Conservation (phyloP, 257 asterid species). For the Avicennia marina region DNA sequence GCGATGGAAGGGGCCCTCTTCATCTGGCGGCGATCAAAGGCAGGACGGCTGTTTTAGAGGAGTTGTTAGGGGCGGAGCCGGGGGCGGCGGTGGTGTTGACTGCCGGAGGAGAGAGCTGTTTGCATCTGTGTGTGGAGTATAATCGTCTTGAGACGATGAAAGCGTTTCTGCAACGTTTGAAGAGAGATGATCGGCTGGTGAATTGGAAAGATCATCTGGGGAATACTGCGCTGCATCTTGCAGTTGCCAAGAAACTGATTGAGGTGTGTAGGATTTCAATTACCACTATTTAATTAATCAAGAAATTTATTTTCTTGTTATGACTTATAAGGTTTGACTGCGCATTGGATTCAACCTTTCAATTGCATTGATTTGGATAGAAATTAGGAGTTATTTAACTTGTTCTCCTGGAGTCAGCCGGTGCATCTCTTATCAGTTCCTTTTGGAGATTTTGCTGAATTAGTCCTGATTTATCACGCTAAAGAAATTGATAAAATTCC, state of each 20-base stretch:
- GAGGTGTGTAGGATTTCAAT: slow-evolving; percentile 17
- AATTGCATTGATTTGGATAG: background rate
- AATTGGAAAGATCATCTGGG: slow-evolving; percentile 29
- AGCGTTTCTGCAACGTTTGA: slow-evolving; percentile 11
- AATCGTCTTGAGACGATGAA: slow-evolving; percentile 30
- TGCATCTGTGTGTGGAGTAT: slow-evolving; percentile 30
- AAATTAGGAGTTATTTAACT: background rate
- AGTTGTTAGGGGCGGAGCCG: slow-evolving; percentile 19
- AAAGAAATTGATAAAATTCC: background rate
- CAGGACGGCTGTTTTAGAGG: slow-evolving; percentile 19
- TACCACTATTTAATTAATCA: background rate
- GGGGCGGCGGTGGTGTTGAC: slow-evolving; percentile 17
- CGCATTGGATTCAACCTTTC: background rate
- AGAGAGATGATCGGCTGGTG: slow-evolving; percentile 23
- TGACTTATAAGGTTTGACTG: background rate
- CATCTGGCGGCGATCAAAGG: slow-evolving; percentile 34
- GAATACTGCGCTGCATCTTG: slow-evolving; percentile 24
- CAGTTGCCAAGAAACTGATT: slow-evolving; percentile 31
- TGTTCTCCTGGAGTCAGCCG: too few relatives aligned
- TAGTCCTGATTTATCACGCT: background rate
- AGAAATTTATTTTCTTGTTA: background rate
- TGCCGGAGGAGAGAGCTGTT: slow-evolving; percentile 24
- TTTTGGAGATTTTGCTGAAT: too few relatives aligned
- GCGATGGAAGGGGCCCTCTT: slow-evolving; percentile 26
- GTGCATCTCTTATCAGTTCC: too few relatives aligned